These are phyloP conservation scores for Clonostachys rosea DNA, from an alignment of 2,329 filamentous ascomycete genomes.

Conservation along the genomic window DNA sequence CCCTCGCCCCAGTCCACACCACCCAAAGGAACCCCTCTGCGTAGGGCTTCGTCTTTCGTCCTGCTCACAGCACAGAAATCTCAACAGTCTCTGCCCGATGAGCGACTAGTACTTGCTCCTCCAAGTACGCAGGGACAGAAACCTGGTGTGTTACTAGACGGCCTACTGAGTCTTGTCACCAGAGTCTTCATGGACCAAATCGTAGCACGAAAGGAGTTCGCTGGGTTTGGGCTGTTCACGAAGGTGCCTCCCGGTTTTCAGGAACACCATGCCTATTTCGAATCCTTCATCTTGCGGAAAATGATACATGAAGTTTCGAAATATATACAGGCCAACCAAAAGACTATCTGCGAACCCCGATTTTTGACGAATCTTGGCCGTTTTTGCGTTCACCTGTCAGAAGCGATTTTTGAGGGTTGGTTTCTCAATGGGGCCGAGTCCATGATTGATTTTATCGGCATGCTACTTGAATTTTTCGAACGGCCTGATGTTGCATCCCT, in stretches of 20 bases:
- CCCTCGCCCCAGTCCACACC: conserved; percentile 39
- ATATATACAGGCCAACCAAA: conserved; percentile 66
- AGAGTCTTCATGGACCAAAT: conserved; percentile 83
- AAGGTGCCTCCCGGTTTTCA: conserved; percentile 90
- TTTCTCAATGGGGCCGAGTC: conserved; percentile 84
- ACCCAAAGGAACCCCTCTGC: conserved; percentile 57
- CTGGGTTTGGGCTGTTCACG: conserved; percentile 77
- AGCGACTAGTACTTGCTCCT: neutral
- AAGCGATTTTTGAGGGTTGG: conserved; percentile 94
- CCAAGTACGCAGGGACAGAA: conserved; percentile 16
- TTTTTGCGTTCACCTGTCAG: conserved; percentile 75
- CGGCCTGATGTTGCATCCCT: conserved; percentile 73
- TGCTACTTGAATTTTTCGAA: conserved; percentile 83
- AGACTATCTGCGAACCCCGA: conserved; percentile 72
- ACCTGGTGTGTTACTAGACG: conserved; percentile 60
- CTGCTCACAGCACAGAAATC: conserved; percentile 71
- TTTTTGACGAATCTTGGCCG: conserved; percentile 83
- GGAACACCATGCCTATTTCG: conserved; percentile 93
- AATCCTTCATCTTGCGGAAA: conserved; percentile 79
- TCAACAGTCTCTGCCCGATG: conserved; percentile 28
- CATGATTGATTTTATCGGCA: conserved; percentile 81
- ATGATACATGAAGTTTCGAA: conserved; percentile 68
- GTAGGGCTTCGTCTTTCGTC: conserved; percentile 86
- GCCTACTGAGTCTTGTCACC: conserved; percentile 71
- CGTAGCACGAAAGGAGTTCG: conserved; percentile 82